Conservation (phyloP, 1,139 yeast genomes). For the Pichia terricola region DNA sequence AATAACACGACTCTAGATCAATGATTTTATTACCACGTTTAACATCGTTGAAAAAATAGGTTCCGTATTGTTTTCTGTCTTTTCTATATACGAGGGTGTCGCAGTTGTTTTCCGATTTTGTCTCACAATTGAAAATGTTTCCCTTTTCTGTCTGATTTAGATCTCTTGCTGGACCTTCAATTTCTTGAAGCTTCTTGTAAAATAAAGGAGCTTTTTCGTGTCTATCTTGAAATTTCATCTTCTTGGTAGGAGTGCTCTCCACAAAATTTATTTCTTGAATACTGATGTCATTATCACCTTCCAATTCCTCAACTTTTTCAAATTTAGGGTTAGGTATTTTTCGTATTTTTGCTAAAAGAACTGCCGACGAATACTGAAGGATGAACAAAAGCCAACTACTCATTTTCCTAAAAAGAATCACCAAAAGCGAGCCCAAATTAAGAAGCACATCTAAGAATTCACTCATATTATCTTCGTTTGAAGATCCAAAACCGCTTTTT, state of each 20-base stretch:
- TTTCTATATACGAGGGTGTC: neutral
- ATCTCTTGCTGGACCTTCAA: neutral
- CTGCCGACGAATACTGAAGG: conserved; percentile 10
- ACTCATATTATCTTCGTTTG: neutral
- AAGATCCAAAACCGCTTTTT: conserved; percentile 8
- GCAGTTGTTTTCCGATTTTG: neutral
- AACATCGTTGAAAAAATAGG: conserved; percentile 16
- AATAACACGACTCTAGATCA: conserved; percentile 18
- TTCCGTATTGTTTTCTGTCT: conserved; percentile 20
- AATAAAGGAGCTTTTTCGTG: conserved; percentile 8
- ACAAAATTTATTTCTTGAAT: neutral
- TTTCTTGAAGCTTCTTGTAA: conserved; percentile 7
- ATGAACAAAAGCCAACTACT: conserved; percentile 19
- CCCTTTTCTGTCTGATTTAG: conserved; percentile 4
- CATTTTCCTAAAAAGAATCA: conserved; percentile 15
- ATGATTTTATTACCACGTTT: conserved; percentile 2
- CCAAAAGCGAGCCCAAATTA: conserved; percentile 13
- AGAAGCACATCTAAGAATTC: neutral
- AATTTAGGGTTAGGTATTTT: conserved; percentile 20
- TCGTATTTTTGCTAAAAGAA: conserved; percentile 12
- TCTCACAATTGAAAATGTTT: neutral
- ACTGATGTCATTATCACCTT: neutral
- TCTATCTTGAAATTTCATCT: neutral
- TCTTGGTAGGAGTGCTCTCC: conserved; percentile 14
- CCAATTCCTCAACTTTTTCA: neutral